Conservation (phyloP, 306 rosid genomes). For the Coriaria nepalensis region DNA sequence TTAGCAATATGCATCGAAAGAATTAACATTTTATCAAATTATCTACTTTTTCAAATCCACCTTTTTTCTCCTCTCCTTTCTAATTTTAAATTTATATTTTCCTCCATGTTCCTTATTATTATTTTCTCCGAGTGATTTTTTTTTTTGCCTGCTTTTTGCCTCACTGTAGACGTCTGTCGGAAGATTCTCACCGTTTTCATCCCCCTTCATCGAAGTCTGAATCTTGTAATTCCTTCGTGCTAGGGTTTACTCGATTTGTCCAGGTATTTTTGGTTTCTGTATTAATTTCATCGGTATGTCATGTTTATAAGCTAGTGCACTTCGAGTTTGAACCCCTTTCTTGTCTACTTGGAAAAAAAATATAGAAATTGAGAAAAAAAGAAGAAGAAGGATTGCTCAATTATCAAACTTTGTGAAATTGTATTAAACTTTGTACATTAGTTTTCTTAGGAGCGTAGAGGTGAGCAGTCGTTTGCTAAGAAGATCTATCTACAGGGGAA, state of each 20-base stretch:
- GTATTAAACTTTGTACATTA: no score
- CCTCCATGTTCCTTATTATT: background rate
- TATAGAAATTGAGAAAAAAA: background rate
- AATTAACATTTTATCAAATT: no score
- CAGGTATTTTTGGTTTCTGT: conserved; percentile 16
- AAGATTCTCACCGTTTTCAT: conserved; percentile 26
- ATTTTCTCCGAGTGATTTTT: conserved; percentile 19
- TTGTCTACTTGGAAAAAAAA: background rate
- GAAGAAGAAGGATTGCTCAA: no score
- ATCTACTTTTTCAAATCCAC: no score
- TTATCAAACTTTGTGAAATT: no score
- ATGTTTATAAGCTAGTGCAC: background rate
- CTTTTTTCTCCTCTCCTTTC: no score
- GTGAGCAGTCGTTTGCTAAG: no score
- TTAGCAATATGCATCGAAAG: no score
- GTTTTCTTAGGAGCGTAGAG: no score
- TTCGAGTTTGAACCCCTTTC: background rate
- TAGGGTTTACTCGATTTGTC: conserved; percentile 11
- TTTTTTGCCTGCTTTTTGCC: conserved; percentile 9
- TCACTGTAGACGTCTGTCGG: conserved; percentile 39
- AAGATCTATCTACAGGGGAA: no score
- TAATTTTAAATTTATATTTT: no score
- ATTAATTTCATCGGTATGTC: background rate
- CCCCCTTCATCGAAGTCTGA: conserved; percentile 9
- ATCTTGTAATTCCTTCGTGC: background rate